Evolutionary conservation across 176 grass and related monocot genomes (phyloP), one percentile per base, ranked within the genome.

Genomic region (maize (Zea mays)): DNA sequence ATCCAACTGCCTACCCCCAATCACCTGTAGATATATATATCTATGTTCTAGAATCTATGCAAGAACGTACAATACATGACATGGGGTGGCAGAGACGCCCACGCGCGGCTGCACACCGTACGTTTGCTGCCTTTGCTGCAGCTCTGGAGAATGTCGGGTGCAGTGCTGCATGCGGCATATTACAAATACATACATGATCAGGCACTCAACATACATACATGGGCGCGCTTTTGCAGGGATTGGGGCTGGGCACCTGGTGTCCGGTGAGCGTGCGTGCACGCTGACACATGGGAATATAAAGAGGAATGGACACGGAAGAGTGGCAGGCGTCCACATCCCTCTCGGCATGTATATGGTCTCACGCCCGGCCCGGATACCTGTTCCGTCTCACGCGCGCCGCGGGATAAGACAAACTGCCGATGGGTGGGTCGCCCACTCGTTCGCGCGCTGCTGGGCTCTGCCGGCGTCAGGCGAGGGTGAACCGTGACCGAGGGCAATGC

Each of bases 341-440:
- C 49, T 51, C 47, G 47, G 47, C 12, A 51, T 49, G 12, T 45
- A 9, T 45, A 50, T 45, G 44, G 62, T 12, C 65, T 79, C 65
- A 39, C 27, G 27, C 0, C 27, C n/a, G 2, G 27, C 0, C 27
- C n/a, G 2, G 79, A 65, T n/a, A 64, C 61, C 58, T 45, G 60
- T 16, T 81, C 27, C 41, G 67, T 19, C 55, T 50, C 27, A 19
- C 3, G 50, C 50, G 50, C 50, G 3, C 15, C 50, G 15, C 20
- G 6, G 49, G 51, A 62, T 46, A 42, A 66, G 61, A 45, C 16
- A 8, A 65, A 7, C 4, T 55, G 40, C 12, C 9, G 73, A 47
- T 57, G 10, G 75, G 75, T 78, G 75, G 75, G 35, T 52, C 10
- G 46, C 46, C 61, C 75, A 78, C 75, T 78, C 48, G 35, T 27